phyloP scores from a whole-genome alignment of 257 asterid genomes.

The Solanum pimpinellifolium region DNA sequence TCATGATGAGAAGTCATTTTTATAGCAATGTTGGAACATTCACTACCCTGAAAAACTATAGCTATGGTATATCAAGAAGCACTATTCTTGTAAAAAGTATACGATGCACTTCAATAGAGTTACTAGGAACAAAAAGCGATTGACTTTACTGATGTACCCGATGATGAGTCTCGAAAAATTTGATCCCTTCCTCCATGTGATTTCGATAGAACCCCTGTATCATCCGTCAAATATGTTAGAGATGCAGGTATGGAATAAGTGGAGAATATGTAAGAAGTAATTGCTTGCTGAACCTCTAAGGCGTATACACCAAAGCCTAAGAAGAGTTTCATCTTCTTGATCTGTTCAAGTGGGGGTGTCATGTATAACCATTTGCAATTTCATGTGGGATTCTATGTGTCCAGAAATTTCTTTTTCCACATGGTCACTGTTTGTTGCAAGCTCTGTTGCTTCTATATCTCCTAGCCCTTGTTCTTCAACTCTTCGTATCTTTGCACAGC shows the following conservation, averaged over 20 bases:
- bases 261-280: not conserved
- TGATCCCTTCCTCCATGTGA: slow-evolving; percentile 99
- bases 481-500: not conserved
- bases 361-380: not conserved
- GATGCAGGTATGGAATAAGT: not conserved
- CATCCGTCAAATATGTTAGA: slow-evolving; percentile 12
- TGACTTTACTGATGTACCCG: slow-evolving; percentile 30
- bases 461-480: not conserved
- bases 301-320: not conserved
- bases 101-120: not conserved
- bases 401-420: not conserved
- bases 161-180: slow-evolving; percentile 92
- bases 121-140: not conserved
- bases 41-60: not conserved
- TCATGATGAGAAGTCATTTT: not conserved
- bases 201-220: slow-evolving; percentile 83
- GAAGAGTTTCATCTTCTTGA: not conserved
- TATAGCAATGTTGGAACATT: not conserved
- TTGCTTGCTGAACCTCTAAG: not conserved
- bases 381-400: not conserved
- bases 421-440: not conserved
- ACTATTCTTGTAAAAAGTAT: not conserved
- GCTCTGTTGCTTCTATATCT: not conserved
- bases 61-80: not conserved
- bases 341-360: not conserved